Conservation (phyloP, 2,329 filamentous ascomycete genomes). For the Pseudocercospora vitis region DNA sequence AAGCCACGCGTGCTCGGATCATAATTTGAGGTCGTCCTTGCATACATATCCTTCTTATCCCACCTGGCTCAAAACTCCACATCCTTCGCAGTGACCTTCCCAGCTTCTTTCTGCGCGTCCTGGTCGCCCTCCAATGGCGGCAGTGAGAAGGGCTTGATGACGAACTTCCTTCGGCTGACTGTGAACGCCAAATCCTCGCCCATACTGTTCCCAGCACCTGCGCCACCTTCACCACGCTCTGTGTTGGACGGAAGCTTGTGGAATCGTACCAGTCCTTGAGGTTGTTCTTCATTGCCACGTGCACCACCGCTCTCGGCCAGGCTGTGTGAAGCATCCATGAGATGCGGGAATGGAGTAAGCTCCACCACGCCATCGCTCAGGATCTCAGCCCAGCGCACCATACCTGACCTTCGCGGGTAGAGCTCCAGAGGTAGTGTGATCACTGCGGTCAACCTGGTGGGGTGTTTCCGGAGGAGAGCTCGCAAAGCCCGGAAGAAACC, state of each 20-base stretch:
- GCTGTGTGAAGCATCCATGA: slow-evolving; percentile 50
- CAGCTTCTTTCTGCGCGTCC: slow-evolving; percentile 56
- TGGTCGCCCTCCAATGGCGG: slow-evolving; percentile 79
- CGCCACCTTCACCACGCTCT: slow-evolving; percentile 80
- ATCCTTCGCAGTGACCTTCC: slow-evolving; percentile 61
- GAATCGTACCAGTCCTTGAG: slow-evolving; percentile 81
- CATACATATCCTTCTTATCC: background rate
- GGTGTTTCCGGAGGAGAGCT: slow-evolving; percentile 68
- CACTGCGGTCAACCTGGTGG: slow-evolving; percentile 66
- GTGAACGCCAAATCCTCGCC: slow-evolving; percentile 90
- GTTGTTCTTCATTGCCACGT: slow-evolving; percentile 67
- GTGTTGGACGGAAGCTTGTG: slow-evolving; percentile 82
- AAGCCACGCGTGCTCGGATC: too few species aligned
- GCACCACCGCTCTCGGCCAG: slow-evolving; percentile 49
- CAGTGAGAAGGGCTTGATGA: slow-evolving; percentile 84
- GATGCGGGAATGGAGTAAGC: slow-evolving; percentile 71
- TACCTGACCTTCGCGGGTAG: slow-evolving; percentile 70
- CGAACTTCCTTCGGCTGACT: slow-evolving; percentile 77
- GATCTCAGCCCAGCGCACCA: slow-evolving; percentile 83
- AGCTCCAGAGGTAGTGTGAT: slow-evolving; percentile 77
- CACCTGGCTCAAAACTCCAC: slow-evolving; percentile 77
- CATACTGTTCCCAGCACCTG: slow-evolving; percentile 60
- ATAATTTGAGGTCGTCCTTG: background rate
- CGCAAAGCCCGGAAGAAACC: slow-evolving; percentile 79
- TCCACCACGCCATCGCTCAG: slow-evolving; percentile 84